Conservation (phyloP, 2,329 filamentous ascomycete genomes). For the Aspergillus sp. region DNA sequence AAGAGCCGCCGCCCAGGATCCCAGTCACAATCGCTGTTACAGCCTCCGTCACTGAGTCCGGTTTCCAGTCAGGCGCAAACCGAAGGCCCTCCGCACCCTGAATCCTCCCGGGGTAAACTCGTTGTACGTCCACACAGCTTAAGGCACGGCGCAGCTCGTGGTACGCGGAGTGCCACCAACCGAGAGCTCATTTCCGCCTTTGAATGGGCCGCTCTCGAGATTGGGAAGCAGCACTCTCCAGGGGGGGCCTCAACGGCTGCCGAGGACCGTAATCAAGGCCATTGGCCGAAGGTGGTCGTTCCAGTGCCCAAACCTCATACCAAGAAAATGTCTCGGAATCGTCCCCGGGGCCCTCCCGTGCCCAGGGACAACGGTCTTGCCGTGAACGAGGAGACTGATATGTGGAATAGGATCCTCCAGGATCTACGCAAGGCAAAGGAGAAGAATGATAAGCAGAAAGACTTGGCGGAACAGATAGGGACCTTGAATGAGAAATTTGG, state of each 20-base stretch:
- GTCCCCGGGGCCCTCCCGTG: conserved; percentile 37
- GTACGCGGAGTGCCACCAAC: conserved; percentile 23
- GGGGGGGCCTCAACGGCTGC: conserved; percentile 5
- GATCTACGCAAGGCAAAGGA: conserved; percentile 45
- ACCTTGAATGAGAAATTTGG: conserved; percentile 46
- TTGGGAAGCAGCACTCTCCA: conserved; percentile 18
- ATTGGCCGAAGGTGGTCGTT: conserved; percentile 4
- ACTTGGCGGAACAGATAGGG: conserved; percentile 41
- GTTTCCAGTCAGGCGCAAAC: conserved; percentile 2
- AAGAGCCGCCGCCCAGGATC: conserved; percentile 7
- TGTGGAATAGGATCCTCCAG: conserved; percentile 46
- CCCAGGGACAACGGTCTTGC: conserved; percentile 45
- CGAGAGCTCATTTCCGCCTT: conserved; percentile 23
- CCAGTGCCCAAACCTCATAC: conserved; percentile 2
- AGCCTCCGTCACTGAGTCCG: background rate
- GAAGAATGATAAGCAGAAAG: conserved; percentile 44
- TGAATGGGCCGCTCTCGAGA: conserved; percentile 29
- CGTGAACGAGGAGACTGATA: conserved; percentile 46
- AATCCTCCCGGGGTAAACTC: conserved; percentile 1
- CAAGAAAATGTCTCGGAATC: conserved; percentile 42
- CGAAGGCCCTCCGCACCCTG: background rate
- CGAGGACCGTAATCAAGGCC: conserved; percentile 11
- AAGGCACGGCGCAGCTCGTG: conserved; percentile 24
- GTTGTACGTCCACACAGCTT: conserved; percentile 15
- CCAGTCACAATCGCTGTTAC: background rate